phyloP scores from a whole-genome alignment of 1,284 basidiomycete species.

The Meripilus lineatus region DNA sequence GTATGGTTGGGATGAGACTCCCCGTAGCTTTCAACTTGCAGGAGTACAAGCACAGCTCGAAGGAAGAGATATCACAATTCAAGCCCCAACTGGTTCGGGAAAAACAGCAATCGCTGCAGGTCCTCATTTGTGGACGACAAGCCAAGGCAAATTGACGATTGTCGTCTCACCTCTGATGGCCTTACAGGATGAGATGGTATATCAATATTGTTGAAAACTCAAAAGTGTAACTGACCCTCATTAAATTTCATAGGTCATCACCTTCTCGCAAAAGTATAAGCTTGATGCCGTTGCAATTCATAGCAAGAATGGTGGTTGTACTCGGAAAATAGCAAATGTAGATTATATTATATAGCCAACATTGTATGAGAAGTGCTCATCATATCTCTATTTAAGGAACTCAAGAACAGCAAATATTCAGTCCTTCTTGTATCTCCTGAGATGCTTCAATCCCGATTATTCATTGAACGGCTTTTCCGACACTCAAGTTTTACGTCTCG shows the following conservation, averaged over 20 bases:
- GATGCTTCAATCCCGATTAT: slow-evolving; percentile 22
- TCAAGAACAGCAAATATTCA: slow-evolving; percentile 29
- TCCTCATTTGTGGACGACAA: slow-evolving; percentile 22
- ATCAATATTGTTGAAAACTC: slow-evolving; percentile 1
- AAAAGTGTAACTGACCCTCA: too few species aligned
- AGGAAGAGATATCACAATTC: slow-evolving; percentile 23
- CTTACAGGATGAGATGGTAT: slow-evolving; percentile 34
- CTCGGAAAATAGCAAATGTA: background rate
- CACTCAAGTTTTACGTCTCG: slow-evolving; percentile 21
- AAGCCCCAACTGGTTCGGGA: slow-evolving; percentile 18
- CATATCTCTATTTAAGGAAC: too few species aligned
- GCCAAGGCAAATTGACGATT: slow-evolving; percentile 25
- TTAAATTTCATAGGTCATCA: background rate
- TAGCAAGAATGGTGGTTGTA: slow-evolving; percentile 21
- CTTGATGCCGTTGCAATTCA: slow-evolving; percentile 29
- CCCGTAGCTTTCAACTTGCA: slow-evolving; percentile 5
- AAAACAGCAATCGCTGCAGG: slow-evolving; percentile 29
- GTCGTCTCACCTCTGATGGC: slow-evolving; percentile 32
- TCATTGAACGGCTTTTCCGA: slow-evolving; percentile 28
- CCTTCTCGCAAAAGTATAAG: background rate
- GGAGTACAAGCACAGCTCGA: slow-evolving; percentile 20
- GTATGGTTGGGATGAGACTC: slow-evolving; percentile 2
- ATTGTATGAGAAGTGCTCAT: too few species aligned
- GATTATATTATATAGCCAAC: background rate
- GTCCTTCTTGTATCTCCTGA: slow-evolving; percentile 8